Evolutionary conservation across 1,139 yeast species (phyloP).

Genomic region (Lodderomyces margitis): DNA sequence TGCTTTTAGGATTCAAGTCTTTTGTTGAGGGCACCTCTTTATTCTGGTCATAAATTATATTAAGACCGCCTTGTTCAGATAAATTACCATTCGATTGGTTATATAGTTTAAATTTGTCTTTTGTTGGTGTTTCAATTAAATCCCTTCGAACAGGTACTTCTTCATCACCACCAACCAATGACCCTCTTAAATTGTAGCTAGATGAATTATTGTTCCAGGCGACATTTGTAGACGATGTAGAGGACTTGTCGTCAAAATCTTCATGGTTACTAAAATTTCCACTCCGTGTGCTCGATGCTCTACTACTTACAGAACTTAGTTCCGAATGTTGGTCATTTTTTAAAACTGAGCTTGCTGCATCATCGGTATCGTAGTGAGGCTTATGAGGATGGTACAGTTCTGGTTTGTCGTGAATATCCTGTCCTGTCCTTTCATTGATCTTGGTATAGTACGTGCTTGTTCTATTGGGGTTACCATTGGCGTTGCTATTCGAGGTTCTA

Average conservation of each 20-base stretch:
- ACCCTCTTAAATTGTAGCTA: conserved; percentile 20
- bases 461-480: conserved; percentile 6
- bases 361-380: neutral
- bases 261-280: neutral
- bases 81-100: conserved; percentile 6
- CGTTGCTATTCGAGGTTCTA: neutral
- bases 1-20: neutral
- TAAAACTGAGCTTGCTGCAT: conserved; percentile 4
- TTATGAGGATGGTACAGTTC: neutral
- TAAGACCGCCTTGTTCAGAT: conserved; percentile 12
- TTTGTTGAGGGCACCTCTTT: neutral
- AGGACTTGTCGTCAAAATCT: neutral
- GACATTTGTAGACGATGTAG: conserved; percentile 9
- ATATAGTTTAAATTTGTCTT: conserved; percentile 19
- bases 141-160: conserved; percentile 36
- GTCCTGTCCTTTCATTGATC: conserved; percentile 18
- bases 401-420: conserved; percentile 5
- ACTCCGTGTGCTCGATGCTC: conserved; percentile 12
- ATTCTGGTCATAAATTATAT: conserved; percentile 10
- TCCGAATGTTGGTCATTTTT: conserved; percentile 11
- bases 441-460: conserved; percentile 35
- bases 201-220: conserved; percentile 10
- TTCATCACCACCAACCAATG: conserved; percentile 12
- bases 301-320: conserved; percentile 12
- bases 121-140: conserved; percentile 19